These are phyloP conservation scores for Tephrocybe rancida DNA, from an alignment of 768 basidiomycete species.

Conservation along the genomic window DNA sequence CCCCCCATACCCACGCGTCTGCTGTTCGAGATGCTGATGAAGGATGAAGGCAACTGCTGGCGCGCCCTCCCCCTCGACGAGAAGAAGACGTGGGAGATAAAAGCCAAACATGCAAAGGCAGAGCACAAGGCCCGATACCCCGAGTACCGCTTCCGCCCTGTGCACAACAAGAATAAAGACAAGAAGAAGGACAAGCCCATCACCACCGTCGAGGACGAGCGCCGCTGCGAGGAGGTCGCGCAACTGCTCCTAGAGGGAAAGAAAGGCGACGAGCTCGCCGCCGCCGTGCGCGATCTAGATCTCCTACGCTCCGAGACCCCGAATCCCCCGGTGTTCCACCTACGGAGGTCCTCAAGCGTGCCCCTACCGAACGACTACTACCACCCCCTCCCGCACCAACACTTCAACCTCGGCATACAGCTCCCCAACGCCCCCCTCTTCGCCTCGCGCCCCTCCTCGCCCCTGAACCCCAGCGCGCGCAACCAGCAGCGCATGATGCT, in stretches of 20 bases:
- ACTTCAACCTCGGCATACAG: slow-evolving; percentile 35
- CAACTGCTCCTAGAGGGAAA: slow-evolving; percentile 66
- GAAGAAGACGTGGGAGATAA: slow-evolving; percentile 71
- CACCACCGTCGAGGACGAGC: slow-evolving; percentile 56
- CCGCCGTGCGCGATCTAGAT: slow-evolving; percentile 60
- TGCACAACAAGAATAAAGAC: slow-evolving; percentile 53
- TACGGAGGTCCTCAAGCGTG: slow-evolving; percentile 64
- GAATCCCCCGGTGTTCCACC: slow-evolving; percentile 32
- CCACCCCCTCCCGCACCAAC: too few relatives aligned
- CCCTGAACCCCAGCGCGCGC: slow-evolving; percentile 44
- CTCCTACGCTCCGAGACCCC: slow-evolving; percentile 24
- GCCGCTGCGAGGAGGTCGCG: slow-evolving; percentile 69
- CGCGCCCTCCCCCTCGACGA: slow-evolving; percentile 69
- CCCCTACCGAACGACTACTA: slow-evolving; percentile 52
- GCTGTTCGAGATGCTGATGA: slow-evolving; percentile 24
- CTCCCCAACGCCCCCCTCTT: slow-evolving; percentile 48
- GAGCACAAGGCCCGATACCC: slow-evolving; percentile 72
- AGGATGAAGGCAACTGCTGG: slow-evolving; percentile 73
- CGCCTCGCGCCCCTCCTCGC: slow-evolving; percentile 47
- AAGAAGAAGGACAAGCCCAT: slow-evolving; percentile 38
- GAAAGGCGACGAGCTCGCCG: slow-evolving; percentile 69
- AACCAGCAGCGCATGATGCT: slow-evolving; percentile 39
- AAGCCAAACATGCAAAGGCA: slow-evolving; percentile 73
- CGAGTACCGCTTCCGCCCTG: slow-evolving; percentile 60
- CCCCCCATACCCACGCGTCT: slow-evolving; percentile 16